Evolutionary conservation across 345 rosid genomes (phyloP), one percentile per base, ranked within the genome.

Genomic region (Eucalyptus tenuipes): DNA sequence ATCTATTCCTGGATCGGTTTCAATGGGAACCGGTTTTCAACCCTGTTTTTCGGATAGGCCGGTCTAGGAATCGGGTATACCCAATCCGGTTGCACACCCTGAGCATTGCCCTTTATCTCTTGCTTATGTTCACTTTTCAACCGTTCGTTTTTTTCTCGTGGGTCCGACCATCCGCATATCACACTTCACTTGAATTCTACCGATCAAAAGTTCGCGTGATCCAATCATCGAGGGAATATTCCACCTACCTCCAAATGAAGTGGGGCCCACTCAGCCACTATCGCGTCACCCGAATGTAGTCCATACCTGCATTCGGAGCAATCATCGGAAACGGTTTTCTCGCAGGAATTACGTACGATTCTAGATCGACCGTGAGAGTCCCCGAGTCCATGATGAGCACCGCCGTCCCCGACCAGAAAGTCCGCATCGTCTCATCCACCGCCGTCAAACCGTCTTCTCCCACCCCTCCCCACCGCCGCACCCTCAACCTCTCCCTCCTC

Each of bases 371-470:
- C 2, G 84, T 40, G 6, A 4, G 13, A 25, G 13, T 10, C 9
- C 42, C 84, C 16, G 16, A 20, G 47, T 75, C 42, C 47, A 75
- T 20, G 84, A 75, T 75, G 84, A 20, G 24, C 84, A 11, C 47
- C 29, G 24, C 29, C 47, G 27, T 37, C 84, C 12, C 84, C 29
- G 47, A 11, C 29, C 84, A 2, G 87, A 71, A 81, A 45, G 86
- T 85, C 12, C 71, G 81, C 48, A 79, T 88, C 59, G n/a, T 81
- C 13, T 59, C 88, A 7, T 47, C 55, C 49, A 68, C 71, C 47
- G 50, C 57, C 22, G 89, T 91, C 71, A 90, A 90, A 82, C 92
- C 93, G 33, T 91, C 91, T 71, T 90, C 93, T 84, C 89, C 86
- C 31, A 90, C 87, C 55, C 90, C 91, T 40, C 53, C 85, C 45